Evolutionary conservation across 768 basidiomycete genomes (phyloP), one percentile per base, ranked within the genome.

Genomic region (Gymnopilus junonius): DNA sequence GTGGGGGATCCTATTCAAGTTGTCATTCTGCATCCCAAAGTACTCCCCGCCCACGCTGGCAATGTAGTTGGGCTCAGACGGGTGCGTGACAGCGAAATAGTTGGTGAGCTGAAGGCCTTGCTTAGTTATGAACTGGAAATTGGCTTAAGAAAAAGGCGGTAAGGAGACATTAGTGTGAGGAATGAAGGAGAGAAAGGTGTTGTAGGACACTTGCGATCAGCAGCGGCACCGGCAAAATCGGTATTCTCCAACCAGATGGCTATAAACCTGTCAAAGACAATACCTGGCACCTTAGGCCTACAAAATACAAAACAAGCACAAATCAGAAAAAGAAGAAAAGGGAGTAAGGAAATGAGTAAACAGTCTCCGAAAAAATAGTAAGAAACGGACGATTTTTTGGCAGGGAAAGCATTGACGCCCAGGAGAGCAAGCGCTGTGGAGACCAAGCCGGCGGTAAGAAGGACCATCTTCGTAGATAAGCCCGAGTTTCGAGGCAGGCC

Each of bases 191-290:
- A 43, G 8, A 12, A 55, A 15, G 29, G 45, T 25, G 17, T 34
- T 43, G 40, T 56, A 62, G 5, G 12, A 23, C 12, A 61, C 68
- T 40, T 55, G 71, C 70, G 60, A 51, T 69, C 59, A 73, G 77
- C 58, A 67, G 68, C 8, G 0, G 74, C 74, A 20, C 56, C 62
- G 10, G 65, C 70, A 62, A 76, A 90, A 67, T 88, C 82, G 15
- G 85, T 87, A 71, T 88, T 89, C 70, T 89, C 88, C 37, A 90
- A 75, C 84, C 85, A 88, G 59, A 89, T 85, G 31, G 65, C 66
- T 11, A 77, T 57, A 34, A 74, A 73, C 10, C 74, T 70, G 56
- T 77, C 68, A 58, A 77, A 77, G 1, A 68, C 73, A n/a, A 62
- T 67, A 17, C 76, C 76, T 34, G 65, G 64, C 2, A 70, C 70